phyloP scores from a whole-genome alignment of 441 rosid genomes.

The Biscutella laevigata region DNA sequence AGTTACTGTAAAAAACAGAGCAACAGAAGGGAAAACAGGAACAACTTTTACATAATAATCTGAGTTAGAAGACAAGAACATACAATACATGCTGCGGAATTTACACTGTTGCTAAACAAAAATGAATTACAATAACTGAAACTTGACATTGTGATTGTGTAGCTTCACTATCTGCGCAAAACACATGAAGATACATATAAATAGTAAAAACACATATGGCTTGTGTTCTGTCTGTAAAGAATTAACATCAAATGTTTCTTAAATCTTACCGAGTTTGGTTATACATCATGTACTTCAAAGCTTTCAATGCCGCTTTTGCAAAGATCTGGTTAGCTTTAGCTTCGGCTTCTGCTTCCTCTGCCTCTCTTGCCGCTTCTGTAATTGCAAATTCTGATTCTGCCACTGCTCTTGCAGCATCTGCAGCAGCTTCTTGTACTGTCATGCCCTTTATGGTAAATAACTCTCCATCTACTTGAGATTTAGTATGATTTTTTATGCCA shows the following conservation, averaged over 20 bases:
- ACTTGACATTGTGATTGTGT: neutral
- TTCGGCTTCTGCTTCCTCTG: conserved; percentile 72
- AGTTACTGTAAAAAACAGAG: too few species aligned
- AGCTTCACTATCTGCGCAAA: conserved; percentile 4
- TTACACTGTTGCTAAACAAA: conserved; percentile 10
- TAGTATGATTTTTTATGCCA: conserved; percentile 33
- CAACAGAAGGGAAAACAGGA: neutral
- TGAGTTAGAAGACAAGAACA: conserved; percentile 11
- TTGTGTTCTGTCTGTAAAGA: too few species aligned
- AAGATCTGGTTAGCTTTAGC: conserved; percentile 73
- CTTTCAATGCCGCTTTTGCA: conserved; percentile 56
- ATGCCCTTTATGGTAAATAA: conserved; percentile 48
- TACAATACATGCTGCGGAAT: conserved; percentile 16
- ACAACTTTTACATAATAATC: neutral
- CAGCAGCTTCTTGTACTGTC: conserved; percentile 78
- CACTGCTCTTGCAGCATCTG: conserved; percentile 72
- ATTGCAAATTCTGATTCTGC: conserved; percentile 84
- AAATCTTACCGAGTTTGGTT: conserved; percentile 3
- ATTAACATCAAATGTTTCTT: too few species aligned
- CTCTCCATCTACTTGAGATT: conserved; percentile 50
- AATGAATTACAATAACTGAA: neutral
- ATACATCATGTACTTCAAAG: conserved; percentile 35
- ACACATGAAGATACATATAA: neutral
- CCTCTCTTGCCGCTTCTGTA: conserved; percentile 79
- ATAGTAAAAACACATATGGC: too few species aligned